Evolutionary conservation across 1,284 basidiomycete genomes (phyloP).

Genomic region (Leccinum pachyderme): DNA sequence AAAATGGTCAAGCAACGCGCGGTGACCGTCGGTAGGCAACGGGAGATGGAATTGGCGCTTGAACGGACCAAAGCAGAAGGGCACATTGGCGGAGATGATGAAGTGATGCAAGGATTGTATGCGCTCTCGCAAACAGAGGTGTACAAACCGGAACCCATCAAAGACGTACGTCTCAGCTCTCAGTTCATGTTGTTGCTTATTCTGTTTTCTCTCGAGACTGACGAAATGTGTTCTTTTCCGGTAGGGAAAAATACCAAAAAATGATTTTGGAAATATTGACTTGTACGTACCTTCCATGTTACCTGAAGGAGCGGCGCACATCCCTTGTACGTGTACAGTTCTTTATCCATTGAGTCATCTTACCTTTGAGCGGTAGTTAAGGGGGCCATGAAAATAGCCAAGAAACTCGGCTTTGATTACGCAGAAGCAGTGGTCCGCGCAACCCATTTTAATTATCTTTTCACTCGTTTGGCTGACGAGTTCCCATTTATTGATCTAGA

Average conservation of each 20-base stretch:
- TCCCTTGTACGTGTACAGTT: constrained; percentile 70
- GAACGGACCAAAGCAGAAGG: constrained; percentile 40
- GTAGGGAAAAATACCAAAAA: constrained; percentile 91
- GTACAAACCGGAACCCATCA: constrained; percentile 77
- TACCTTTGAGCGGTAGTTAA: constrained; percentile 56
- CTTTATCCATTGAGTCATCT: constrained; percentile 3
- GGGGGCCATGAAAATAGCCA: constrained; percentile 86
- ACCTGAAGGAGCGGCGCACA: constrained; percentile 81
- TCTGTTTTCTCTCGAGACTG: constrained; percentile 9
- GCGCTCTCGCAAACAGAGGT: constrained; percentile 83
- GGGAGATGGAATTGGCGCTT: constrained; percentile 79
- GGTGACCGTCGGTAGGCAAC: constrained; percentile 77
- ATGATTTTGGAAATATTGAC: constrained; percentile 97
- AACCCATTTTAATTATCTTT: constrained; percentile 7
- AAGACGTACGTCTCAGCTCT: constrained; percentile 65
- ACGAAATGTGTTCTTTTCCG: constrained; percentile 10
- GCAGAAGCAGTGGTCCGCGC: constrained; percentile 87
- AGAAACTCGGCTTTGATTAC: constrained; percentile 82
- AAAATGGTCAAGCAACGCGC: constrained; percentile 90
- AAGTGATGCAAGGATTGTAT: constrained; percentile 86
- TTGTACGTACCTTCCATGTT: constrained; percentile 95
- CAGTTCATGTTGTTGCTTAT: constrained; percentile 3
- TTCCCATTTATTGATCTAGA: constrained; percentile 43
- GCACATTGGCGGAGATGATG: constrained; percentile 44
- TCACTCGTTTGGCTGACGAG: background rate